These are phyloP conservation scores for Fusarium sp. DNA, from an alignment of 2,329 filamentous ascomycete species.

Conservation along the genomic window DNA sequence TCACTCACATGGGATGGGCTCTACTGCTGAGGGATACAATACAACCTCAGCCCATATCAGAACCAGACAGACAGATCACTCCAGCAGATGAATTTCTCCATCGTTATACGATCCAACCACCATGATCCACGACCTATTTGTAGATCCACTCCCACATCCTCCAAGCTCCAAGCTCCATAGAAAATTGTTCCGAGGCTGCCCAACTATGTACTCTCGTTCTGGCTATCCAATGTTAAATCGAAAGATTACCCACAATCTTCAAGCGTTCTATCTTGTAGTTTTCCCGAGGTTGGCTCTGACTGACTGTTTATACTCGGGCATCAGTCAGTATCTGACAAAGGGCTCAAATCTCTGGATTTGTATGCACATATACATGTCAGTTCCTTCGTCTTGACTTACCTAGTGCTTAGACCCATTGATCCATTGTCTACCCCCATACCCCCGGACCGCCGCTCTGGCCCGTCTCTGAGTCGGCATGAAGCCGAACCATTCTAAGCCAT, in stretches of 20 bases:
- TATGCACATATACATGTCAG: slow-evolving; percentile 1
- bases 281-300: neutral
- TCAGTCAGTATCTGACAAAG: slow-evolving; percentile 22
- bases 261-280: neutral
- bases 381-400: slow-evolving; percentile 10
- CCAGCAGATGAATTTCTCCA: slow-evolving; percentile 21
- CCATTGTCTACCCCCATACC: slow-evolving; percentile 22
- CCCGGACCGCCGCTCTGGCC: slow-evolving; percentile 32
- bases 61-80: slow-evolving; percentile 7
- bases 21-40: neutral
- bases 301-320: slow-evolving; percentile 9
- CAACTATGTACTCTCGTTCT: slow-evolving; percentile 8
- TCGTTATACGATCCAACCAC: slow-evolving; percentile 38
- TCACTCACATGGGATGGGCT: neutral
- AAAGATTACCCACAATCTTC: slow-evolving; percentile 33
- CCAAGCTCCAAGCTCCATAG: slow-evolving; percentile 20
- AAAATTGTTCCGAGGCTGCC: slow-evolving; percentile 26
- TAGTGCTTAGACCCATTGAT: slow-evolving; percentile 1
- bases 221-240: slow-evolving; percentile 21
- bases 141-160: slow-evolving; percentile 34
- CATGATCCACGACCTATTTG: slow-evolving; percentile 41
- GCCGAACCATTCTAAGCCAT: slow-evolving; percentile 21
- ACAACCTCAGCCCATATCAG: slow-evolving; percentile 18
- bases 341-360: slow-evolving; percentile 3
- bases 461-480: slow-evolving; percentile 30